Conservation (phyloP, 805 yeast genomes). For the Wickerhamomyces alni region DNA sequence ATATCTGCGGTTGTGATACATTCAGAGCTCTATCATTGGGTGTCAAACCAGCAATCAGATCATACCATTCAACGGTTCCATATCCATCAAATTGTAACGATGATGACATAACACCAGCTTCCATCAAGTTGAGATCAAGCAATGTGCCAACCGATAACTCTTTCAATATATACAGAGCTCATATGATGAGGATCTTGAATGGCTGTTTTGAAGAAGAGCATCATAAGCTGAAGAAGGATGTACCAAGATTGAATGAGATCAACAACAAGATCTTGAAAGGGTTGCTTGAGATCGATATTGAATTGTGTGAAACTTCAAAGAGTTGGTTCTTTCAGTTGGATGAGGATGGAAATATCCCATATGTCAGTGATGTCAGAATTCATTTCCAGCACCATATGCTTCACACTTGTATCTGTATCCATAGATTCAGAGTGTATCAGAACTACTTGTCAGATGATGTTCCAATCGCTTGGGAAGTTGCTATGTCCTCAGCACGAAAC, state of each 20-base stretch:
- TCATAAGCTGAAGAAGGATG: conserved; percentile 8
- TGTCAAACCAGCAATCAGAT: conserved; percentile 17
- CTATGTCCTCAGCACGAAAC: conserved; percentile 19
- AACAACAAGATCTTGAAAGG: conserved; percentile 16
- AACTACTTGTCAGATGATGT: conserved; percentile 21
- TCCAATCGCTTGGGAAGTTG: conserved; percentile 26
- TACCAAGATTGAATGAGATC: conserved; percentile 14
- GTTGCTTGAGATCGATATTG: conserved; percentile 23
- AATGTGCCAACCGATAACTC: conserved; percentile 23
- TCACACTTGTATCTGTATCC: conserved; percentile 27
- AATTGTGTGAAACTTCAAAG: conserved; percentile 17
- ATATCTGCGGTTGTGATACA: conserved; percentile 24
- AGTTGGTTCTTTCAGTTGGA: conserved; percentile 24
- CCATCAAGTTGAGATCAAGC: conserved; percentile 14
- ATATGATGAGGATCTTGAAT: conserved; percentile 22
- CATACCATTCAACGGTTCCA: conserved; percentile 24
- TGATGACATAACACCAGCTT: conserved; percentile 21
- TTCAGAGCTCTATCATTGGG: conserved; percentile 22
- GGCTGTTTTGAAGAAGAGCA: conserved; percentile 22
- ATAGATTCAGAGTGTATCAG: conserved; percentile 25
- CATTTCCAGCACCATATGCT: conserved; percentile 27
- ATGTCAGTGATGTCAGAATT: conserved; percentile 17
- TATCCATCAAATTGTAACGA: conserved; percentile 28
- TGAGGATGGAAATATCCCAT: conserved; percentile 18
- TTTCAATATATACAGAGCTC: conserved; percentile 22